Base-by-base conservation (phyloP, 345 rosid species). In the Hibiscus syriacus region DNA sequence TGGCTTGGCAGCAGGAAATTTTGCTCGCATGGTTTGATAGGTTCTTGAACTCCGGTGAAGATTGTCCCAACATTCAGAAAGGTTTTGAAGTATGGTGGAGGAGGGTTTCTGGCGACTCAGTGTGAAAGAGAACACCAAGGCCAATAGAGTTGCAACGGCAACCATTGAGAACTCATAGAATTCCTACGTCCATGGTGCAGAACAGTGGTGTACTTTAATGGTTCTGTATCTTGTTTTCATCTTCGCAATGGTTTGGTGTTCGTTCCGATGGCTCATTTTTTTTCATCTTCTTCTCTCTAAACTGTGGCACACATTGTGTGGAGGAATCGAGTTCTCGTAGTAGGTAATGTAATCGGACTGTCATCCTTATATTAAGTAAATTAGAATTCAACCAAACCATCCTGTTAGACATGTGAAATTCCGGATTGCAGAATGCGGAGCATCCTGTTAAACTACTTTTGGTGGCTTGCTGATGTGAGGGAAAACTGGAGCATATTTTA, bases 11-110 rank as follows among this genome's bases (percentile, higher is more conserved):
- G 74, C 98, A 92, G 76, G 92, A 92, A 43, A 85, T 90, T 69
- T 85, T 95, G 70, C 77, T 95, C 29, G 87, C 92, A 55, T 95
- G 99, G 99, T 95, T 95, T 63, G 74, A 85, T 78, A 76, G 98
- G 25, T 95, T 95, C 81, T 73, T 95, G 77, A 90, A 88, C 63
- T 87, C 96, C 9, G 90, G 89, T 11, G 98, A 94, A 70, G 97
- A 95, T 65, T 95, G 99, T 74, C 99, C 99, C 1, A 95, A 95
- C 74, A 90, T 95, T 30, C 98, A 92, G 72, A 83, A 87, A 77
- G 98, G 97, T 10, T 95, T 95, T 39, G 98, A 95, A 69, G 80
- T 95, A 53, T 95, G 99, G 99, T 95, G 99, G 99, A 84, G 93
- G 78, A 81, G 99, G 73, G 93, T 1, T 95, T 95, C 66, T 88